Conservation (phyloP, 2,329 filamentous ascomycete genomes). For the Colletotrichum neosansevieriae region DNA sequence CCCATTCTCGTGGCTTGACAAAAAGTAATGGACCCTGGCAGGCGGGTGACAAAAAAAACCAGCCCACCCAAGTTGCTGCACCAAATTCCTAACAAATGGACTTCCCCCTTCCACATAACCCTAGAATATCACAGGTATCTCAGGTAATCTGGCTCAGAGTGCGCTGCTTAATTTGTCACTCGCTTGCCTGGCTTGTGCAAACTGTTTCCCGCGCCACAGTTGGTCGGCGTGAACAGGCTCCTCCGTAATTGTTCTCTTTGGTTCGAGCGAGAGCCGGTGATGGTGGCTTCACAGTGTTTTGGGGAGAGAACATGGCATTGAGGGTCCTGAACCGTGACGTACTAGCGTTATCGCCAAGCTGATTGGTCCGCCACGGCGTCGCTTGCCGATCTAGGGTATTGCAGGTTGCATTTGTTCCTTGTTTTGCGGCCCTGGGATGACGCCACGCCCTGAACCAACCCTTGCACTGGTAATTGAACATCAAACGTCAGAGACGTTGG, state of each 20-base stretch:
- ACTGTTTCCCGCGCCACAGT: slow-evolving; percentile 21
- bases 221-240: slow-evolving; percentile 25
- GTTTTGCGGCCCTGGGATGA: slow-evolving; percentile 38
- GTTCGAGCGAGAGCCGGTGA: slow-evolving; percentile 22
- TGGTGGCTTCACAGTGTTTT: slow-evolving; percentile 33
- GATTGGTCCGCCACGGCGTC: slow-evolving; percentile 29
- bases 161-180: no score
- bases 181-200: slow-evolving; percentile 30
- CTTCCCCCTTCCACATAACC: no score
- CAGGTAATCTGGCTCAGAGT: no score
- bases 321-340: slow-evolving; percentile 14
- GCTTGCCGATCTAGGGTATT: slow-evolving; percentile 34
- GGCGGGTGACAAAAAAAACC: no score
- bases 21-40: slow-evolving; percentile 28
- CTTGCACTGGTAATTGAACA: slow-evolving; percentile 22
- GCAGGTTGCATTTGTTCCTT: slow-evolving; percentile 35
- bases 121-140: no score
- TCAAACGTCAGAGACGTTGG: slow-evolving; percentile 29
- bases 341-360: slow-evolving; percentile 23
- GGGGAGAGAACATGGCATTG: slow-evolving; percentile 6
- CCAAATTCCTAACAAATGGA: no score
- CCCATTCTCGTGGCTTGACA: slow-evolving; percentile 15
- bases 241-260: slow-evolving; percentile 6
- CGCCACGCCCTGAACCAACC: slow-evolving; percentile 34
- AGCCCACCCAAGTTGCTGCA: no score